Conservation (phyloP, 2,329 filamentous ascomycete species). For the Exophiala sp. region DNA sequence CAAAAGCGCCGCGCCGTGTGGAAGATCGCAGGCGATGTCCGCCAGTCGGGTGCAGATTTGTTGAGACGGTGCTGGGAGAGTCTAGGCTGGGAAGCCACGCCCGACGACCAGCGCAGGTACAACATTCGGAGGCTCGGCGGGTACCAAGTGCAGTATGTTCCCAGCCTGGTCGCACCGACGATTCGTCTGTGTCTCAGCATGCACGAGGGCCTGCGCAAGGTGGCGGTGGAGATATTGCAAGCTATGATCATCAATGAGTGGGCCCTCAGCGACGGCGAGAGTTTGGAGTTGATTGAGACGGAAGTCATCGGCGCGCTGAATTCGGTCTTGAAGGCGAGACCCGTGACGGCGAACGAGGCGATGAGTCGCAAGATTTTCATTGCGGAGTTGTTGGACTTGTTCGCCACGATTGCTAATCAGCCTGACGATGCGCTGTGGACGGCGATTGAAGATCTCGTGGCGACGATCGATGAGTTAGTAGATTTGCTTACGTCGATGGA, state of each 20-base stretch:
- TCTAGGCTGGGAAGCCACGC: constrained; percentile 89
- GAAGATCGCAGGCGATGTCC: constrained; percentile 97
- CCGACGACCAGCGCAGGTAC: constrained; percentile 74
- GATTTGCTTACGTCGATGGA: constrained; percentile 89
- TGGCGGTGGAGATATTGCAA: constrained; percentile 88
- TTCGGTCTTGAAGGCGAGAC: constrained; percentile 81
- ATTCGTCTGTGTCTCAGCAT: constrained; percentile 93
- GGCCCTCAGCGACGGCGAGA: constrained; percentile 79
- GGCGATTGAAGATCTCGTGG: constrained; percentile 74
- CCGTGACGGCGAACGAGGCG: constrained; percentile 68
- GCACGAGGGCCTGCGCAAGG: constrained; percentile 81
- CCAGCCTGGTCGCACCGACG: constrained; percentile 82
- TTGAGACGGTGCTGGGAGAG: constrained; percentile 86
- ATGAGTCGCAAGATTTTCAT: constrained; percentile 92
- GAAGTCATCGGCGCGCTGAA: constrained; percentile 96
- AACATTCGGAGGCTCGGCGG: constrained; percentile 82
- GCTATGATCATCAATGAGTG: constrained; percentile 99
- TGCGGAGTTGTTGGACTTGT: constrained; percentile 75
- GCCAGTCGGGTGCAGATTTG: constrained; percentile 84
- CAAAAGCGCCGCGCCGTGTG: constrained; percentile 94
- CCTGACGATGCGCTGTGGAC: constrained; percentile 70
- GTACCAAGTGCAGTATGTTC: constrained; percentile 98
- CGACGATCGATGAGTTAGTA: constrained; percentile 82
- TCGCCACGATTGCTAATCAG: constrained; percentile 64
- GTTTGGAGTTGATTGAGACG: constrained; percentile 79